These are phyloP conservation scores for Aspergillus affinis DNA, from an alignment of 495 filamentous ascomycete species.

Conservation along the genomic window DNA sequence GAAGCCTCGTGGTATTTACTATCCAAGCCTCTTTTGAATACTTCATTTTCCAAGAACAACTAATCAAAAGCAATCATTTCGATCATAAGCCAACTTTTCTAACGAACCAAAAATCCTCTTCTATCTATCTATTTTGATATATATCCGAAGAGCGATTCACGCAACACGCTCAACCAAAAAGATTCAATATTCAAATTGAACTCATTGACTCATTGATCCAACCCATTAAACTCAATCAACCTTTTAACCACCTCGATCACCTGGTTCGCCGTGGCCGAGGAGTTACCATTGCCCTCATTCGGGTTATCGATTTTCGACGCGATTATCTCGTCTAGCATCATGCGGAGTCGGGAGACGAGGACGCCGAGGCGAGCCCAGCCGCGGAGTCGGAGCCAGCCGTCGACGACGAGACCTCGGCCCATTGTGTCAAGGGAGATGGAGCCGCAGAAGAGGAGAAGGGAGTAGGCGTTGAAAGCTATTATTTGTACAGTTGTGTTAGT, in stretches of 20 bases:
- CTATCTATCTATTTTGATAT: background rate
- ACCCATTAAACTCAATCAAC: slow-evolving; percentile 82
- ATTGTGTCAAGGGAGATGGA: slow-evolving; percentile 81
- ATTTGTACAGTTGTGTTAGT: slow-evolving; percentile 1
- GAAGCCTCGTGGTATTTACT: too few species aligned
- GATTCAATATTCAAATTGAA: slow-evolving; percentile 16
- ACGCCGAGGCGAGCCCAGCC: slow-evolving; percentile 97
- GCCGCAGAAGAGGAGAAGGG: slow-evolving; percentile 87
- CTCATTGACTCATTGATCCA: slow-evolving; percentile 58
- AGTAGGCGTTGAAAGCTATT: slow-evolving; percentile 85
- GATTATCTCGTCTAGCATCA: slow-evolving; percentile 82
- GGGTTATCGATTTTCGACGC: slow-evolving; percentile 65
- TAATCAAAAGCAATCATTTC: background rate
- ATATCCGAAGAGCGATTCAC: slow-evolving; percentile 1
- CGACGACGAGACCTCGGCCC: slow-evolving; percentile 84
- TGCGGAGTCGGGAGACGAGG: slow-evolving; percentile 75
- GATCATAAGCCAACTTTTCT: background rate
- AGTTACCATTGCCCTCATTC: background rate
- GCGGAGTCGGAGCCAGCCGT: slow-evolving; percentile 85
- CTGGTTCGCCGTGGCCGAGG: slow-evolving; percentile 47
- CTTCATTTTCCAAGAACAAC: too few species aligned
- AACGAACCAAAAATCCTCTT: background rate
- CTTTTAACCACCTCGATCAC: slow-evolving; percentile 74
- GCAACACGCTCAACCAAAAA: background rate
- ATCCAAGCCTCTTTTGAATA: too few species aligned